Evolutionary conservation across 179 eudicot species (phyloP).

Genomic region (Beta lomatogona): DNA sequence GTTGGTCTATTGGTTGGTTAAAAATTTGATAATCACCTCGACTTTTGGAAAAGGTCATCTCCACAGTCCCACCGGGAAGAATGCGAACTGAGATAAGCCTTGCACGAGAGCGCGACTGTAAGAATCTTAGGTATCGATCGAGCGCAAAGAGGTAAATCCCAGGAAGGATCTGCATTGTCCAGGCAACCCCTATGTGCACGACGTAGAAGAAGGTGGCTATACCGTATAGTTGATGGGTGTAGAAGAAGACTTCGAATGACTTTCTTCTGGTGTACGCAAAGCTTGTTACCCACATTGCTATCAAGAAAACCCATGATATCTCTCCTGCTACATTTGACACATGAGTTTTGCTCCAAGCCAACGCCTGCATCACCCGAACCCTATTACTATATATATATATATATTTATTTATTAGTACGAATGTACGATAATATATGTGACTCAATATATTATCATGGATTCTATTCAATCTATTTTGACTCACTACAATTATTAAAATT

Average conservation of each 20-base stretch:
- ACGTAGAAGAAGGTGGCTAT: constrained; percentile 64
- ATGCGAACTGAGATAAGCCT: constrained; percentile 68
- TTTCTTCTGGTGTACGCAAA: constrained; percentile 56
- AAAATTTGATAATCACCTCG: constrained; percentile 39
- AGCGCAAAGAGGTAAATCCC: constrained; percentile 80
- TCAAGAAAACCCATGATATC: constrained; percentile 46
- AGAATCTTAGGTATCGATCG: constrained; percentile 75
- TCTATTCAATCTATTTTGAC: too few relatives aligned
- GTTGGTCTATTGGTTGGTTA: too few relatives aligned
- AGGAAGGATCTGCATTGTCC: constrained; percentile 65
- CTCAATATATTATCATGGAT: too few relatives aligned
- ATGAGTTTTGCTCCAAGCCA: constrained; percentile 49
- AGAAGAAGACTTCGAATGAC: constrained; percentile 76
- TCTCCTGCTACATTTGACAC: constrained; percentile 70
- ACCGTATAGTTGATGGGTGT: constrained; percentile 73
- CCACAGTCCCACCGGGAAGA: constrained; percentile 67
- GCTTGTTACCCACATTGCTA: constrained; percentile 69
- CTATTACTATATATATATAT: too few relatives aligned
- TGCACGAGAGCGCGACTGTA: constrained; percentile 61
- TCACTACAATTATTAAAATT: too few relatives aligned
- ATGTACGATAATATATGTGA: too few relatives aligned
- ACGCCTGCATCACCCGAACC: constrained; percentile 42
- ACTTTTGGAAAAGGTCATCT: constrained; percentile 63
- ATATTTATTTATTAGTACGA: too few relatives aligned
- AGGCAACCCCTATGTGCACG: constrained; percentile 61